Evolutionary conservation across 2,329 filamentous ascomycete species (phyloP), one percentile per base, ranked within the genome.

Genomic region (Mollisia scopiformis): DNA sequence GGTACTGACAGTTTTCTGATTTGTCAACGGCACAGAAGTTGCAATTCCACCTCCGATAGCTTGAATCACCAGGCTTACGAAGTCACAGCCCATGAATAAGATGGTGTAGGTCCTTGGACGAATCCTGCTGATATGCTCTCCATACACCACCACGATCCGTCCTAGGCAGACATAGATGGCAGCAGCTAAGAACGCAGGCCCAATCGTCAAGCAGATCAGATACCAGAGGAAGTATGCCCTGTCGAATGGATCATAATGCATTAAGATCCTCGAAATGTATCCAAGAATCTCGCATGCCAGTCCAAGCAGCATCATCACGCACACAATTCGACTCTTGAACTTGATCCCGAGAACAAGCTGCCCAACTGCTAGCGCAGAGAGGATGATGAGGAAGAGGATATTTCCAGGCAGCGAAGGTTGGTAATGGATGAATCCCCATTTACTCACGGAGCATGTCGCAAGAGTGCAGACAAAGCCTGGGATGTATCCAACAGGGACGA

Each of bases 1-100:
- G n/a, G n/a, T 6, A 33, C 30, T 6, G 6, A 77, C 73, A n/a
- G 80, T 69, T 1, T 72, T 69, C 23, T 61, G 50, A 19, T 78
- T 63, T 3, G 64, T 61, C 14, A 78, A 74, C 1, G 74, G 73
- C 16, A 70, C 68, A 2, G 78, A 79, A 0, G 84, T 82, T 0
- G 85, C 82, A 49, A 86, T 75, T 53, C 80, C 84, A 59, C 85
- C 85, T 13, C 84, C 84, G 7, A 77, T 78, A 4, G 82, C 84
- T 71, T 88, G 85, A 4, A 87, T 73, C 13, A 84, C 64, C n/a
- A 88, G 78, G n/a, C 81, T 83, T 56, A 84, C 66, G 43, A 87
- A 65, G 65, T 88, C 86, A 67, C 82, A 84, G n/a, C 75, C 69
- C 64, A 88, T 82, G 73, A 88, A 88, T 62, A 87, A 79, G 71